phyloP scores from a whole-genome alignment of 2,329 filamentous ascomycete species.

The Stemphylium beticola region DNA sequence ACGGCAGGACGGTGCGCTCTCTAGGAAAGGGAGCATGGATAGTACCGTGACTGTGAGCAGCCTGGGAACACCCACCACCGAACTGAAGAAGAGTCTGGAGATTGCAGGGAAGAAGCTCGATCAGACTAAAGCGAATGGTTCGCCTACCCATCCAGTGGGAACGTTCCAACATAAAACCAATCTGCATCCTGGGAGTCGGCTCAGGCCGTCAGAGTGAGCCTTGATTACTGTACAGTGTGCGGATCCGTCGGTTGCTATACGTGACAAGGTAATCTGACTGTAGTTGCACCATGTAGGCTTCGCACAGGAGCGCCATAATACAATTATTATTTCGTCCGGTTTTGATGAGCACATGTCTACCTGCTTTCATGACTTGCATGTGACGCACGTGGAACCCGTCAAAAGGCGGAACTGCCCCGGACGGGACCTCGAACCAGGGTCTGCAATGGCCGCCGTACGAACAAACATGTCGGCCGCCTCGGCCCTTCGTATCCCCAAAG shows the following conservation, averaged over 20 bases:
- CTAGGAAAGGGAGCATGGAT: slow-evolving; percentile 43
- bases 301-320: no score
- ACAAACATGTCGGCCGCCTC: background rate
- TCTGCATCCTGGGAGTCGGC: slow-evolving; percentile 31
- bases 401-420: background rate
- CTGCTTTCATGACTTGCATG: background rate
- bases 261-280: background rate
- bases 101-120: slow-evolving; percentile 20
- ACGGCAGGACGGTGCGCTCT: slow-evolving; percentile 30
- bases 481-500: background rate
- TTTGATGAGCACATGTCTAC: background rate
- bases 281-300: no score
- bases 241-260: background rate
- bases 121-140: slow-evolving; percentile 25
- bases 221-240: background rate
- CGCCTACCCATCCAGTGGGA: slow-evolving; percentile 7
- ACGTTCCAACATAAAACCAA: slow-evolving; percentile 27
- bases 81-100: slow-evolving; percentile 28
- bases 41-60: slow-evolving; percentile 40
- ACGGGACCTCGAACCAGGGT: background rate
- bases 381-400: background rate
- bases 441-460: background rate
- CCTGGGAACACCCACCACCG: slow-evolving; percentile 26
- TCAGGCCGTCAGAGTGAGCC: slow-evolving; percentile 32
- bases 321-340: background rate